Evolutionary conservation across 140 eudicot species (phyloP), one percentile per base, ranked within the genome.

Genomic region (Bidens hawaiensis): DNA sequence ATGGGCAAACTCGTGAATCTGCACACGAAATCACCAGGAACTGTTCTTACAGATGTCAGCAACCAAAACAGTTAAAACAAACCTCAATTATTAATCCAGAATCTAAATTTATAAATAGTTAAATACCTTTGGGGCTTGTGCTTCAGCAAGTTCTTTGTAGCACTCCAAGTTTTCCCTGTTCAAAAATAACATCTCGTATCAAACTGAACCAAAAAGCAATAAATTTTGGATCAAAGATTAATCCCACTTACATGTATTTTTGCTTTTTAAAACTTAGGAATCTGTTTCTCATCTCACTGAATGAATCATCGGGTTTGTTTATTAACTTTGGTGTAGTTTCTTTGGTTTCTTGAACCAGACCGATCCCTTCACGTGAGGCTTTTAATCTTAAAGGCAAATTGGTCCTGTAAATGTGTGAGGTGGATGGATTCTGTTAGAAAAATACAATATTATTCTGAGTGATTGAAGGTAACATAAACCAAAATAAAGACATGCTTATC

Each of bases 1-100:
- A 87, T 17, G 99, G 96, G 60, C 99, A 93, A 60, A 93, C 96
- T 64, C 99, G 79, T 16, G 99, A 93, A 79, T 93, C 99, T 78
- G 89, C 99, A 72, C 99, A 94, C 62, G 99, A 85, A 68, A 94
- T 83, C 76, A 94, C 94, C 84, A 86, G 65, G 63, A 94, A 89
- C 99, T 94, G 88, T 74, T 68, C 81, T 55, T 41, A 50, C 76
- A 67, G 69, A 61, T 22, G 79, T 85, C 73, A 77, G 89, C 71
- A 66, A 31, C 60, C 72, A 68, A 64, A 57, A 23, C 15, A 62
- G 46, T 16, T 22, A 24, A 43, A 19, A 12, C 11, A 36, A 19
- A 4, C 21, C 9, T 0, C 12, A 21, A 25, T 19, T 13, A 56
- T 16, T 19, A 53, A 7, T 3, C 48, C 18, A 9, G 5, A 38